Base-by-base conservation (phyloP, 371 early-diverging fungal species). In the Mucor circinelloides region DNA sequence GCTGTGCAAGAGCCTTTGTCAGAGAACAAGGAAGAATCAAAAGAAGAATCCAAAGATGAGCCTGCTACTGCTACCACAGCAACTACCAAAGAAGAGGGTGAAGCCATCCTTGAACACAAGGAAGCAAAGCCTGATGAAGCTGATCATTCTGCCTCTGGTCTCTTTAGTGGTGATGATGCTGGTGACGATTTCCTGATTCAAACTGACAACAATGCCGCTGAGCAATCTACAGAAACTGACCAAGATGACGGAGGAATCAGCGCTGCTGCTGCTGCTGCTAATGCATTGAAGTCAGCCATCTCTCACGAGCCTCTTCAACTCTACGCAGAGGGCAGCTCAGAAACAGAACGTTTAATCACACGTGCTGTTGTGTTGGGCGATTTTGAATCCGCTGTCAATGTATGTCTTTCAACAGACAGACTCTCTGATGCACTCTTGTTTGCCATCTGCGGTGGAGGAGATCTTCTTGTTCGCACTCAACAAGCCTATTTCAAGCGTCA, bases 371-470 rank as follows among this genome's bases (percentile, higher is more conserved):
- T 97, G 1, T 73, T 94, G 32, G 97, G 98, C 62, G 95, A 97
- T 75, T 96, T 95, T 74, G 93, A 92, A 70, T 85, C 92, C 0
- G 98, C 97, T 15, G 96, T 97, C 15, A 79, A 90, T 27, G 78
- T 93, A 19, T 97, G 97, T 69, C 76, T 99, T 36, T 85, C 88
- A n/a, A 78, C 89, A 6, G 86, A 93, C 59, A 87, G 94, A 36
- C 87, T 91, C 57, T 89, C 97, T 0, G 99, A 99, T 71, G 99
- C 98, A 0, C 75, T 99, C 31, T 78, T 96, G 66, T 83, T 99
- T 63, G 96, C 96, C 19, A 87, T 91, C 36, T 92, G 92, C 69
- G 95, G 97, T 17, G 93, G 94, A 6, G 74, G 87, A 1, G 98
- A 97, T 27, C 82, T 98, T 27, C 78, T 96, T 30, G 74, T 77